A percentile compares a stretch with the other conserved stretches of the same genome.
Evolutionary conservation across 805 yeast species (phyloP).

Genomic region (Yarrowia sp.): DNA sequence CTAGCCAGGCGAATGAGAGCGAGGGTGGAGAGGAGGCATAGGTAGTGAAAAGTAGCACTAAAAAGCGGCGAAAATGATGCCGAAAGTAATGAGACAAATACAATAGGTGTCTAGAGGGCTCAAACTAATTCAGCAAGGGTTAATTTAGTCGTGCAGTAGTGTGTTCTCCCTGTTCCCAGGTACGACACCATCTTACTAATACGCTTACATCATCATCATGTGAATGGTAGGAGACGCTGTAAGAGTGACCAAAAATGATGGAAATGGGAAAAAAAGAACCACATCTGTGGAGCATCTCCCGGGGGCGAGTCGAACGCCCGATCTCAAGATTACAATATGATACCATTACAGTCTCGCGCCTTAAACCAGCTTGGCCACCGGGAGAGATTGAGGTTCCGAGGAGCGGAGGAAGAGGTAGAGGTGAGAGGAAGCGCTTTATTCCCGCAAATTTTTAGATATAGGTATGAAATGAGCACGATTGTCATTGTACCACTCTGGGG

Average conservation of each 20-base stretch:
- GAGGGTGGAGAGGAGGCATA: background rate
- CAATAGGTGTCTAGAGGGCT: too few species aligned
- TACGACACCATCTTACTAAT: too few species aligned
- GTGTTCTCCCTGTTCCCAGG: too few species aligned
- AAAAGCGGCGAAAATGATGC: background rate
- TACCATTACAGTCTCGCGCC: conserved; percentile 40
- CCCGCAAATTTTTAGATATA: background rate
- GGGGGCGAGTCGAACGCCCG: conserved; percentile 41
- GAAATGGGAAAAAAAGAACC: background rate
- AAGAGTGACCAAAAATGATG: background rate
- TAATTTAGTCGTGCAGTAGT: too few species aligned
- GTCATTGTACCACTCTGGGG: too few species aligned
- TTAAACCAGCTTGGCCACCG: conserved; percentile 40
- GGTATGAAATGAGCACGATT: too few species aligned
- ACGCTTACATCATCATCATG: too few species aligned
- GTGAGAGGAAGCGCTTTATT: background rate
- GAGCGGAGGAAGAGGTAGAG: background rate
- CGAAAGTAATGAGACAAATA: too few species aligned
- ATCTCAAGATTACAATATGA: conserved; percentile 38
- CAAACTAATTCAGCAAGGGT: too few species aligned
- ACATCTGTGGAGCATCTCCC: conserved; percentile 12
- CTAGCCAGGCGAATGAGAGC: conserved; percentile 20
- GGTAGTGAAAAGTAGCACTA: background rate
- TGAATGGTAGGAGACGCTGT: conserved; percentile 22
- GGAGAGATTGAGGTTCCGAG: conserved; percentile 26